Evolutionary conservation across 2,329 filamentous ascomycete genomes (phyloP), one percentile per base, ranked within the genome.

Genomic region (Microsporum canis): DNA sequence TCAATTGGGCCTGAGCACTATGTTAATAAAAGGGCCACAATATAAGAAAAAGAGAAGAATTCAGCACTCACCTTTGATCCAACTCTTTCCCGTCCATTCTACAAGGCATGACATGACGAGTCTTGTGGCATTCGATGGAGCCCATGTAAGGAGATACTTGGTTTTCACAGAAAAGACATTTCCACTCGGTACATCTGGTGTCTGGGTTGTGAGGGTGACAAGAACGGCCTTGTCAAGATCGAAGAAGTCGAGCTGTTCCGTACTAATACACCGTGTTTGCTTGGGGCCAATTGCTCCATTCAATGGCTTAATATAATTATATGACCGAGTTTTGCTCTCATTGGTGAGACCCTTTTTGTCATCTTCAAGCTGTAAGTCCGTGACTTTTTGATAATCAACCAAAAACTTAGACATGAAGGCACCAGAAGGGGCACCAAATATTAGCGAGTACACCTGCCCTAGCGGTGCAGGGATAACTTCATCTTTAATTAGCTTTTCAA

Each of bases 51-150:
- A 6, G 3, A 63, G 14, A 3, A 33, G 3, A 12, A 12, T 14
- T 8, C 3, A 12, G 45, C 14, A 70, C 79, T 71, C 78, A 95
- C 91, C 89, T 78, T 94, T 96, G 53, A 99, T 78, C 94, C 94
- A 99, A 77, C 91, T 96, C 80, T 97, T 99, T 68, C 91, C 91
- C 2, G 87, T 87, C 95, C 95, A 99, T 70, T 99, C 95, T 49
- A 96, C 88, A 1, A 85, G 87, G 72, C 90, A 96, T 66, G 87
- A 96, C 76, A 92, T 87, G 64, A 94, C 84, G 34, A 99, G 77
- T 33, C 91, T 83, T 0, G 95, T 99, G 43, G 84, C 79, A 69
- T 96, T 96, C 64, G 86, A 87, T 58, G 94, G 85, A 3, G 86
- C 91, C 94, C 94, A 99, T 58, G 89, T 89, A 27, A 99, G 80